Evolutionary conservation across 2,329 filamentous ascomycete species (phyloP).

Genomic region (Pleomassaria siparia): DNA sequence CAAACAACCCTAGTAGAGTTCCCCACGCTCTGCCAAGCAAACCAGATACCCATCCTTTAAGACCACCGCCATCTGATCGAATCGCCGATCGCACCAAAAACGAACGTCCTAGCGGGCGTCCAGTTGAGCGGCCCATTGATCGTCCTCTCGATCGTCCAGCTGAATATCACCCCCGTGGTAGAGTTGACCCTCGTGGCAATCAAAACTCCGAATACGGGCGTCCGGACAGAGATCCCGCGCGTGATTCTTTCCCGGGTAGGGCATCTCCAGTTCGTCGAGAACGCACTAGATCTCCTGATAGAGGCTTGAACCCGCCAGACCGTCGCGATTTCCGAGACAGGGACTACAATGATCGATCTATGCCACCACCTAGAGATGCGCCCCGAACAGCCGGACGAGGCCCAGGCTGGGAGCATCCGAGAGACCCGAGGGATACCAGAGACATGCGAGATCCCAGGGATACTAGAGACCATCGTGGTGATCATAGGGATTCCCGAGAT

Average conservation of each 20-base stretch:
- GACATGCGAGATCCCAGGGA: slow-evolving; percentile 31
- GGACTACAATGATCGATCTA: slow-evolving; percentile 36
- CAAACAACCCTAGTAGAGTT: slow-evolving; percentile 28
- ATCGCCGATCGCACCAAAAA: too few relatives aligned
- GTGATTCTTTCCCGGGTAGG: slow-evolving; percentile 28
- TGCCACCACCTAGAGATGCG: slow-evolving; percentile 37
- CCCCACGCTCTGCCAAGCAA: slow-evolving; percentile 56
- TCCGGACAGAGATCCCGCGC: slow-evolving; percentile 45
- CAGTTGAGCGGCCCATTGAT: slow-evolving; percentile 33
- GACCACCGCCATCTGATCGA: slow-evolving; percentile 35
- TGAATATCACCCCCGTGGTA: slow-evolving; percentile 33
- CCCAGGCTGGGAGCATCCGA: slow-evolving; percentile 24
- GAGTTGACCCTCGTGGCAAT: slow-evolving; percentile 37
- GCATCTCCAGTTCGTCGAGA: slow-evolving; percentile 43
- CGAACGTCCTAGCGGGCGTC: slow-evolving; percentile 34
- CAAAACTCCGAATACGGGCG: slow-evolving; percentile 46
- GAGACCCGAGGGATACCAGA: slow-evolving; percentile 30
- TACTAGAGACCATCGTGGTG: slow-evolving; percentile 17
- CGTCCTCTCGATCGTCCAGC: slow-evolving; percentile 30
- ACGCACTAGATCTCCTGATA: slow-evolving; percentile 43
- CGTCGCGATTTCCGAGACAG: slow-evolving; percentile 25
- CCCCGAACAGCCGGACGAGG: slow-evolving; percentile 26
- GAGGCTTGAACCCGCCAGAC: slow-evolving; percentile 22
- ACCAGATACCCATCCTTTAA: slow-evolving; percentile 60
- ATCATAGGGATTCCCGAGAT: slow-evolving; percentile 15